phyloP scores from a whole-genome alignment of 805 yeast species.

The Candida tibetensis region DNA sequence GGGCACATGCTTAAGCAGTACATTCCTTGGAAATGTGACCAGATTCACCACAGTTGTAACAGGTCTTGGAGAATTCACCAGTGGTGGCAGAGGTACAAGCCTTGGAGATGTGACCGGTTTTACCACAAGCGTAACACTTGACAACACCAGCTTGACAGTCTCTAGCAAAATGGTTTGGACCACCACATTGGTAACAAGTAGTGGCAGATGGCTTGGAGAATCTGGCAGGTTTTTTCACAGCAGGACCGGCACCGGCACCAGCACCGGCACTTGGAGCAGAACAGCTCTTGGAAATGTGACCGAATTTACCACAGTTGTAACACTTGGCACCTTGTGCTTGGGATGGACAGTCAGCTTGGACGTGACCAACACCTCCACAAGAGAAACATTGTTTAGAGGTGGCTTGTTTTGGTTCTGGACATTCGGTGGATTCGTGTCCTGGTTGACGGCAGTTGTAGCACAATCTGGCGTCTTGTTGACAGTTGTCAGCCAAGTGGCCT shows the following conservation, averaged over 20 bases:
- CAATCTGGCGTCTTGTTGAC: conserved; percentile 78
- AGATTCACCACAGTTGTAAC: conserved; percentile 71
- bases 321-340: conserved; percentile 70
- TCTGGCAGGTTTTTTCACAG: conserved; percentile 19
- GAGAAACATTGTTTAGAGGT: conserved; percentile 87
- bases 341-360: conserved; percentile 78
- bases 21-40: conserved; percentile 92
- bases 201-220: conserved; percentile 35
- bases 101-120: conserved; percentile 83
- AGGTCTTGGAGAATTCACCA: conserved; percentile 52
- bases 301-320: conserved; percentile 73
- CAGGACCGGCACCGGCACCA: conserved; percentile 21
- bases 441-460: conserved; percentile 92
- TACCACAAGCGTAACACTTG: conserved; percentile 92
- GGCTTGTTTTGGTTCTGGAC: conserved; percentile 85
- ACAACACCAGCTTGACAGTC: conserved; percentile 72
- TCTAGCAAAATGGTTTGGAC: conserved; percentile 89
- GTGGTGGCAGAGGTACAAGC: conserved; percentile 66
- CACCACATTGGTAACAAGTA: conserved; percentile 88
- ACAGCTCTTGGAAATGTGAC: conserved; percentile 83
- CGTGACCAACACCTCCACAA: conserved; percentile 89
- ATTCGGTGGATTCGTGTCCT: conserved; percentile 85
- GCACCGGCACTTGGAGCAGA: conserved; percentile 31
- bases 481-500: conserved; percentile 87
- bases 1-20: conserved; percentile 8